A percentile compares a stretch with the other conserved stretches of the same genome.
Evolutionary conservation across 2,329 filamentous ascomycete genomes (phyloP).

Genomic region (Microdochium nivale): DNA sequence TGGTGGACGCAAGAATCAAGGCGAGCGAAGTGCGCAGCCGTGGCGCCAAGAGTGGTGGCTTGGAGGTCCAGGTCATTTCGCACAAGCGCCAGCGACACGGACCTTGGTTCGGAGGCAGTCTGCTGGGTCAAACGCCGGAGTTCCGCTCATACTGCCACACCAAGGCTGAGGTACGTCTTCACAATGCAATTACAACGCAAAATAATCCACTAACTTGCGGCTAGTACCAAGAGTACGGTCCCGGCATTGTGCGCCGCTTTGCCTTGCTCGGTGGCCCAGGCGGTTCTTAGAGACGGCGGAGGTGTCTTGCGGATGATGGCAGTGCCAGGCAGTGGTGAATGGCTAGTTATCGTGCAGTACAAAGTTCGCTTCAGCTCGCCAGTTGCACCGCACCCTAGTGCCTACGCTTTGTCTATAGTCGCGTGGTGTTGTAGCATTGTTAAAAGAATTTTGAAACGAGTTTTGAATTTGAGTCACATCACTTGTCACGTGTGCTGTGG

Average conservation of each 20-base stretch:
- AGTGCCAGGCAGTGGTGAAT: neutral
- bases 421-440: too few relatives aligned
- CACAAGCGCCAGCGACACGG: slow-evolving; percentile 97
- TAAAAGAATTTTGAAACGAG: too few relatives aligned
- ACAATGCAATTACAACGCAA: neutral
- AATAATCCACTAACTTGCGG: slow-evolving; percentile 7
- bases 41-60: slow-evolving; percentile 83
- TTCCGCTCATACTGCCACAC: slow-evolving; percentile 99
- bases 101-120: slow-evolving; percentile 95
- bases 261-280: slow-evolving; percentile 88
- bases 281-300: slow-evolving; percentile 45
- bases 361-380: too few relatives aligned
- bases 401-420: too few relatives aligned
- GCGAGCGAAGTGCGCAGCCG: slow-evolving; percentile 88
- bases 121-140: slow-evolving; percentile 94
- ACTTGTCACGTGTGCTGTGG: too few relatives aligned
- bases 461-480: too few relatives aligned
- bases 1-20: slow-evolving; percentile 87
- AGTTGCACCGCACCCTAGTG: too few relatives aligned
- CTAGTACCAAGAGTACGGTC: slow-evolving; percentile 90
- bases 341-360: too few relatives aligned
- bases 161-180: slow-evolving; percentile 55
- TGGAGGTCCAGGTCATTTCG: slow-evolving; percentile 94
- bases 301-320: neutral
- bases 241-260: slow-evolving; percentile 91